phyloP scores from a whole-genome alignment of 2,329 filamentous ascomycete species.

The Neonectria sp. region DNA sequence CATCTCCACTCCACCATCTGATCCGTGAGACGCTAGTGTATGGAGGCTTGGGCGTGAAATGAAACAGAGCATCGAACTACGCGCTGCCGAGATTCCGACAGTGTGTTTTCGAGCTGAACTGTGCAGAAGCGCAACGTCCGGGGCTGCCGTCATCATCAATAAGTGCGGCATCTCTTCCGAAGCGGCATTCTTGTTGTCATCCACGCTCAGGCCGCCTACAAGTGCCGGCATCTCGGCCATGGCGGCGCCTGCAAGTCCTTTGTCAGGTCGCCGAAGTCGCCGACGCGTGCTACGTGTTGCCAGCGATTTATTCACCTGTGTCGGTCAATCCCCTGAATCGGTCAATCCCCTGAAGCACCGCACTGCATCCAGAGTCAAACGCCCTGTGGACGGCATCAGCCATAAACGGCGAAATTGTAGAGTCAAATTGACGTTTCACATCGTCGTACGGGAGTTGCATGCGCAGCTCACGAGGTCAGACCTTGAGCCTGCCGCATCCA shows the following conservation, averaged over 20 bases:
- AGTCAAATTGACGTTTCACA: too few relatives aligned
- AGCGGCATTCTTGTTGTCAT: not conserved
- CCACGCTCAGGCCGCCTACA: not conserved
- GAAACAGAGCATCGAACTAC: not conserved
- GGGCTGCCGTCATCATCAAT: not conserved
- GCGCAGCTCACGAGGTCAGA: too few relatives aligned
- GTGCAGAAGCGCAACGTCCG: not conserved
- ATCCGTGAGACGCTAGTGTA: constrained; percentile 9
- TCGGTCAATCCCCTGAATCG: too few relatives aligned
- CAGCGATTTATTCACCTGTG: too few relatives aligned
- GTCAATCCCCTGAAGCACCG: too few relatives aligned
- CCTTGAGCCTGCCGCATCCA: too few relatives aligned
- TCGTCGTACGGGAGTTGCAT: too few relatives aligned
- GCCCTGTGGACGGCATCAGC: too few relatives aligned
- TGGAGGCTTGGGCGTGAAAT: constrained; percentile 3
- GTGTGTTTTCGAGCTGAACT: not conserved
- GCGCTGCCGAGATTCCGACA: constrained; percentile 9
- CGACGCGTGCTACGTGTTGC: not conserved
- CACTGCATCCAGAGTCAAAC: too few relatives aligned
- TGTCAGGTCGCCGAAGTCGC: not conserved
- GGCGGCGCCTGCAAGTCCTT: not conserved
- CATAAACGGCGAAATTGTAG: too few relatives aligned
- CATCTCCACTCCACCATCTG: not conserved
- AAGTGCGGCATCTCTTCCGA: not conserved
- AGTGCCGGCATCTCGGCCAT: not conserved